Evolutionary conservation across 768 basidiomycete genomes (phyloP), one percentile per base, ranked within the genome.

Genomic region (Auriscalpium vulgare): DNA sequence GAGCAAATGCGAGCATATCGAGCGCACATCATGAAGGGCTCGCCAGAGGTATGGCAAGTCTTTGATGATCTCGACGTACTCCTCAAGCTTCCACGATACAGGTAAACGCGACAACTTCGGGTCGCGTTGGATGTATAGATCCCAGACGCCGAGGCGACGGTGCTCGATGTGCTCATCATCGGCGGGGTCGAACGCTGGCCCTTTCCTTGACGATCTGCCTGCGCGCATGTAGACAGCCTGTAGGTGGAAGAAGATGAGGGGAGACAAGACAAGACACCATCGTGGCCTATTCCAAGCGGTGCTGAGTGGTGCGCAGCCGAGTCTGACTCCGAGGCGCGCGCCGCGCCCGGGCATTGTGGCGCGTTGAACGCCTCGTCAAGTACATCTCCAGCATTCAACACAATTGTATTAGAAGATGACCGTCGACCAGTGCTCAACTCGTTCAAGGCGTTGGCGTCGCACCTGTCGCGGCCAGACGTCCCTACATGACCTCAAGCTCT

Each of bases 381-480:
- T n/a, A n/a, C n/a, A n/a, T n/a, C n/a, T n/a, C n/a, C n/a, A n/a
- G n/a, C n/a, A n/a, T n/a, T n/a, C n/a, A n/a, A n/a, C n/a, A n/a
- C n/a, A n/a, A n/a, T n/a, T n/a, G n/a, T n/a, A n/a, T n/a, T n/a
- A n/a, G n/a, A n/a, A n/a, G 23, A 29, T 29, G 23, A 29, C 5
- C 23, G 5, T 29, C 23, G 23, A 29, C 23, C 23, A 29, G 23
- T 29, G 7, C 40, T 90, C 62, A 81, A 80, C 48, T 80, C 84
- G 21, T 87, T 87, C 9, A 83, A 79, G 65, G 81, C 80, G 29
- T 80, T 94, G 37, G 91, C 85, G 9, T 83, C 86, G 0, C 89
- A 93, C 68, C 72, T 93, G 34, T 79, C 84, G 4, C 78, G 81
- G 45, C 85, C 85, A 4, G 91, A 97, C 63, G 74, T 98, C 1